A percentile compares a stretch with the other conserved stretches of the same genome.
phyloP scores from a whole-genome alignment of 1,139 yeast genomes.

The Pichia kudriavzevii region DNA sequence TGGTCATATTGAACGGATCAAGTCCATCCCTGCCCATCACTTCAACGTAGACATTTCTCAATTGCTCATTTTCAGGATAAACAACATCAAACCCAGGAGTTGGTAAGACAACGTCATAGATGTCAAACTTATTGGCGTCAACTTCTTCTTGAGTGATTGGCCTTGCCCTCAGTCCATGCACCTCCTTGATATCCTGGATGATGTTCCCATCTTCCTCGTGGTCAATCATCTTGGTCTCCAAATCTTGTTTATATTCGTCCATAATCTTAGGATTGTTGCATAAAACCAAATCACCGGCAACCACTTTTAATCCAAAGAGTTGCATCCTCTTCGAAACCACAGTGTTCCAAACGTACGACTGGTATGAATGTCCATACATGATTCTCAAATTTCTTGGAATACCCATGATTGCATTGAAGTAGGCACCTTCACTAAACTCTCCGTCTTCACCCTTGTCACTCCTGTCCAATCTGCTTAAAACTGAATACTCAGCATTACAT shows the following conservation, averaged over 20 bases:
- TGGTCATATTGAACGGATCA: conserved; percentile 77
- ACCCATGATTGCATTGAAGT: conserved; percentile 76
- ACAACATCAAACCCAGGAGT: conserved; percentile 87
- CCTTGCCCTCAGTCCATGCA: conserved; percentile 53
- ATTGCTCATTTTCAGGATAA: conserved; percentile 64
- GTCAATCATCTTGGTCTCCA: conserved; percentile 12
- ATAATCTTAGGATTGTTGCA: conserved; percentile 29
- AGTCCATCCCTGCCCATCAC: conserved; percentile 76
- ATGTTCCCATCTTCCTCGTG: conserved; percentile 38
- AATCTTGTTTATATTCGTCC: conserved; percentile 16
- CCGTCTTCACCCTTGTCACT: conserved; percentile 39
- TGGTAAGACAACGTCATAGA: conserved; percentile 84
- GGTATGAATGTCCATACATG: conserved; percentile 97
- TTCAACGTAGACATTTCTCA: conserved; percentile 57
- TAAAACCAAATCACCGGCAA: conserved; percentile 74
- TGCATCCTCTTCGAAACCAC: conserved; percentile 76
- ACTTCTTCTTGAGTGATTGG: conserved; percentile 70
- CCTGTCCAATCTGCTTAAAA: conserved; percentile 51
- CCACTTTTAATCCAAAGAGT: conserved; percentile 59
- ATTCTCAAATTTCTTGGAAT: conserved; percentile 87
- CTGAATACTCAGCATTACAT: conserved; percentile 76
- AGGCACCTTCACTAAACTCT: conserved; percentile 41
- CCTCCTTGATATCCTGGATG: conserved; percentile 56
- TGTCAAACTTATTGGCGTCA: conserved; percentile 48
- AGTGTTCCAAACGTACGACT: conserved; percentile 88